These are phyloP conservation scores for Thuidium tamariscinum DNA, from an alignment of 225 moss, liverwort and hornwort genomes.

Conservation along the genomic window DNA sequence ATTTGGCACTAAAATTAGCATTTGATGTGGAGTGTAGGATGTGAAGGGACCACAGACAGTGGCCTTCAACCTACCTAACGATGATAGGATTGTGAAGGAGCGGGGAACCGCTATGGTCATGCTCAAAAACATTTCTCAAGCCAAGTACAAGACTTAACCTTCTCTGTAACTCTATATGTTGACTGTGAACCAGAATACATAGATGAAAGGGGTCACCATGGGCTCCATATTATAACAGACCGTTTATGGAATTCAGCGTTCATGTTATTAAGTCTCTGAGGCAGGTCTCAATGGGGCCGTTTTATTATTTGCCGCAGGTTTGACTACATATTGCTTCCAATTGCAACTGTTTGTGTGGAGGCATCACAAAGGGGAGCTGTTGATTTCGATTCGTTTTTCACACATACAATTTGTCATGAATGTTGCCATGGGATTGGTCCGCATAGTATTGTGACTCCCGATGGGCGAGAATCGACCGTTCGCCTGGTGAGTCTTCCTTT, in stretches of 20 bases:
- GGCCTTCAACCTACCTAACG: conserved; percentile 96
- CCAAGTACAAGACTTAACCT: conserved; percentile 54
- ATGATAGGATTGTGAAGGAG: conserved; percentile 84
- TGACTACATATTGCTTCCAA: conserved; percentile 80
- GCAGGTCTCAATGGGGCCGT: neutral
- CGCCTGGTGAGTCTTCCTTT: conserved; percentile 52
- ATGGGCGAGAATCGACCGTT: conserved; percentile 76
- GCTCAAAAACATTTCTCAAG: conserved; percentile 80
- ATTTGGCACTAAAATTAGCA: neutral
- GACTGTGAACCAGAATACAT: neutral
- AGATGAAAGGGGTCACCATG: neutral
- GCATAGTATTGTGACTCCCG: conserved; percentile 63
- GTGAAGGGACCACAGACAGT: conserved; percentile 93
- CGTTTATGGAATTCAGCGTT: neutral
- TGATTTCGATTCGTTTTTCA: conserved; percentile 79
- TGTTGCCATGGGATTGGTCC: conserved; percentile 99
- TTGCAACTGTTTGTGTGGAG: conserved; percentile 70
- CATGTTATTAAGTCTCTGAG: neutral
- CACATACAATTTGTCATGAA: conserved; percentile 92
- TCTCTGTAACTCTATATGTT: neutral
- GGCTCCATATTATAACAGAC: neutral
- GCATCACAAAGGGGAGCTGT: conserved; percentile 60
- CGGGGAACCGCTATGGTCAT: conserved; percentile 97
- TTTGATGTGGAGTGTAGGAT: conserved; percentile 49
- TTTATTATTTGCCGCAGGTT: conserved; percentile 40